Conservation (phyloP, 345 rosid genomes). For the Lepidium aucheri region DNA sequence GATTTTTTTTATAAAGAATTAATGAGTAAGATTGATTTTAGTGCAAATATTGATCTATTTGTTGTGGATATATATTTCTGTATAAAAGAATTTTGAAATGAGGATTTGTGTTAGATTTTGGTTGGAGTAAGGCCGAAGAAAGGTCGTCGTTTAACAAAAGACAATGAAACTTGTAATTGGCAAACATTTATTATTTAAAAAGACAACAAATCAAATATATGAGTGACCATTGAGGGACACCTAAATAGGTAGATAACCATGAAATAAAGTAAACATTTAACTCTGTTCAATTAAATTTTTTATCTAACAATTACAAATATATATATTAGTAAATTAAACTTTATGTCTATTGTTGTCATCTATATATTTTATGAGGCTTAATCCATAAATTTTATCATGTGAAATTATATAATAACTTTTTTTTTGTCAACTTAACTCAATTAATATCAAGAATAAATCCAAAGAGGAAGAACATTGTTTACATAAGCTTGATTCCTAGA, state of each 20-base stretch:
- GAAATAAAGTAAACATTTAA: neutral
- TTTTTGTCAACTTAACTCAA: too few species aligned
- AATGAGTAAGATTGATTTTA: neutral
- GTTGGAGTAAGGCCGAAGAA: slow-evolving; percentile 8
- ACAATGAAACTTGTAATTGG: neutral
- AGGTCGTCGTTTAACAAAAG: neutral
- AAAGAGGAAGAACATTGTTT: too few species aligned
- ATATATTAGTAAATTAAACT: too few species aligned
- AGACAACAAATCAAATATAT: neutral
- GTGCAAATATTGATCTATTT: neutral
- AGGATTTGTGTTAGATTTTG: neutral
- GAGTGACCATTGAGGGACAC: neutral
- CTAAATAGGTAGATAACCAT: neutral
- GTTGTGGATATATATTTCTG: neutral
- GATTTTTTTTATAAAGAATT: neutral
- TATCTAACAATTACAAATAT: too few species aligned
- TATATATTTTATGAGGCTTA: too few species aligned
- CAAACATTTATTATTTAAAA: neutral
- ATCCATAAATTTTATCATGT: too few species aligned
- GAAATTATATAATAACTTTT: too few species aligned
- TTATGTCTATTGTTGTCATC: too few species aligned
- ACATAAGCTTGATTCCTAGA: too few species aligned
- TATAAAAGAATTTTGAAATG: neutral
- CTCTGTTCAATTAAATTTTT: neutral
- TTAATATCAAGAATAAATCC: too few species aligned